phyloP scores from a whole-genome alignment of 2,329 filamentous ascomycete genomes.

The Diplodia mutila region DNA sequence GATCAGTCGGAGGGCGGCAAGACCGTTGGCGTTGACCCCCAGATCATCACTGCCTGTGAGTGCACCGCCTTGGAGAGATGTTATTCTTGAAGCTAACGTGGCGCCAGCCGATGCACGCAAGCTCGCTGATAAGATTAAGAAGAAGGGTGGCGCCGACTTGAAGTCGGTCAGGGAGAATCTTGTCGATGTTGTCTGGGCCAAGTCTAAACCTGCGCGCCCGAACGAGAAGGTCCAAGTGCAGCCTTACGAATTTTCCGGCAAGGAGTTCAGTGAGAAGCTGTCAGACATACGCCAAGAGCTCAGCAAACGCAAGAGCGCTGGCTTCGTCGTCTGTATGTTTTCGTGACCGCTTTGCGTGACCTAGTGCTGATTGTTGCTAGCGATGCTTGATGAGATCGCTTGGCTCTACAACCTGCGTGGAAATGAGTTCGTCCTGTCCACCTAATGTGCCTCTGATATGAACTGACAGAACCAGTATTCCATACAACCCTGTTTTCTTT shows the following conservation, averaged over 20 bases:
- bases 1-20: constrained; percentile 87
- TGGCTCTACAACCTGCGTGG: constrained; percentile 99
- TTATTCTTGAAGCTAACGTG: background rate
- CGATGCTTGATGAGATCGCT: constrained; percentile 93
- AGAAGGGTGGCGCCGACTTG: constrained; percentile 78
- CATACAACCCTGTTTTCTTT: constrained; percentile 98
- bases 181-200: constrained; percentile 87
- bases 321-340: constrained; percentile 74
- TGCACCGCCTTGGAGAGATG: constrained; percentile 19
- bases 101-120: constrained; percentile 66
- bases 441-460: background rate
- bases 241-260: constrained; percentile 75
- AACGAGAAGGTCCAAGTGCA: constrained; percentile 76
- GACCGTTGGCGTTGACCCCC: constrained; percentile 86
- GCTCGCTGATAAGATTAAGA: constrained; percentile 82
- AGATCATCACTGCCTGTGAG: constrained; percentile 73
- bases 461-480: constrained; percentile 61
- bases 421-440: constrained; percentile 63
- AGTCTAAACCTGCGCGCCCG: constrained; percentile 72
- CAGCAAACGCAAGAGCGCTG: constrained; percentile 83
- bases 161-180: constrained; percentile 79
- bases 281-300: constrained; percentile 86
- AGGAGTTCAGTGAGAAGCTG: constrained; percentile 80
- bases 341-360: background rate
- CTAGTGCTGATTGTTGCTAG: constrained; percentile 33